phyloP scores from a whole-genome alignment of 176 grass and related monocot genomes.

The Oryza longistaminata region DNA sequence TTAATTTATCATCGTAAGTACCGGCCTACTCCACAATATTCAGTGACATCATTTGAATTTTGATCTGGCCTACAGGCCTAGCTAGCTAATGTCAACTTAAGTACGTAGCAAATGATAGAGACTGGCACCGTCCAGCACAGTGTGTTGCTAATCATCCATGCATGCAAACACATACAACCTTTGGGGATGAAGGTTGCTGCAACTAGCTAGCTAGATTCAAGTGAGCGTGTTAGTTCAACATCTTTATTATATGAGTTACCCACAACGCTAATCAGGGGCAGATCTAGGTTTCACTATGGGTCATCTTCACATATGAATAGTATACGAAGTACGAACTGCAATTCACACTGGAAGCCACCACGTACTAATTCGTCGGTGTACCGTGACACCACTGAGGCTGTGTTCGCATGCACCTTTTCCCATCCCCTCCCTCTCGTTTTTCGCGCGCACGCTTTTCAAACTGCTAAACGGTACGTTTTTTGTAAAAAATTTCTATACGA shows the following conservation, averaged over 20 bases:
- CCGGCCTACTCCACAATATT: neutral
- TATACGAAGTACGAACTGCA: no score
- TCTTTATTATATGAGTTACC: neutral
- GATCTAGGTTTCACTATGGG: no score
- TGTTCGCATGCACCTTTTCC: no score
- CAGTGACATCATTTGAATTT: slow-evolving; percentile 18
- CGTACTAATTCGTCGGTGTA: no score
- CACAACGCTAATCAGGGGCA: neutral
- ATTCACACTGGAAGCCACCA: no score
- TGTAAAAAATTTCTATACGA: no score
- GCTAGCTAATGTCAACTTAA: slow-evolving; percentile 30
- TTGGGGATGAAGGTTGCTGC: neutral
- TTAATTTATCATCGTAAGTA: neutral
- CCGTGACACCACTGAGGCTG: no score
- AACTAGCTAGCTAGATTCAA: neutral
- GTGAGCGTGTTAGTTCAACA: neutral
- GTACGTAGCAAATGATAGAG: neutral
- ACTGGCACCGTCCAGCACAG: neutral
- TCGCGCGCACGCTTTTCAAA: no score
- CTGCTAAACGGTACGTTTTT: no score
- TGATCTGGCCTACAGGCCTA: neutral
- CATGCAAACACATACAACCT: neutral
- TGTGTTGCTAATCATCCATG: neutral
- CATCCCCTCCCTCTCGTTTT: no score
- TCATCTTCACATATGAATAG: no score